These are phyloP conservation scores for Erodium moschatum DNA, from an alignment of 441 rosid genomes.

Conservation along the genomic window DNA sequence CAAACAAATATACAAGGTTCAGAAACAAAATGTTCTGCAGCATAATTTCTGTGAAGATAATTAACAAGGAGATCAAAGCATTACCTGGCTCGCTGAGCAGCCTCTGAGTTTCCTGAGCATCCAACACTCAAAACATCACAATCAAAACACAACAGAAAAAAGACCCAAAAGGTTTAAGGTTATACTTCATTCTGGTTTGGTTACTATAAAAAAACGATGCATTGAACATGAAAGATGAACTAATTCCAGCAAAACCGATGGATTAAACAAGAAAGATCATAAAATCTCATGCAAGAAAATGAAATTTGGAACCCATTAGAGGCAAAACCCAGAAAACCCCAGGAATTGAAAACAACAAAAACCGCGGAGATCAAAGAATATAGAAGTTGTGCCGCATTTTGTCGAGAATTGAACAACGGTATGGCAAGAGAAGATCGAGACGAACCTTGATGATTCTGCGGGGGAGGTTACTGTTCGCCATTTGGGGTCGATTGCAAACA, in stretches of 20 bases:
- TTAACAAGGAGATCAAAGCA: constrained; percentile 8
- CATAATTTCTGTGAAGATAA: neutral
- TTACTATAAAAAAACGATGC: neutral
- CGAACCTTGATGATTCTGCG: neutral
- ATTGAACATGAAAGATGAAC: neutral
- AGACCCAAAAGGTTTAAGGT: neutral
- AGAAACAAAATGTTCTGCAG: neutral
- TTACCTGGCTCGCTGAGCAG: constrained; percentile 95
- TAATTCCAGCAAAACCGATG: neutral
- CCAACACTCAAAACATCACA: neutral
- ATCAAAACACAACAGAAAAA: neutral
- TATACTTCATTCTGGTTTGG: neutral
- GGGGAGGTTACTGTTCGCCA: constrained; percentile 1
- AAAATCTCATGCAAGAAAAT: neutral
- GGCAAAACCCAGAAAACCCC: neutral
- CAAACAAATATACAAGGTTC: neutral
- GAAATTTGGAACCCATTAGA: neutral
- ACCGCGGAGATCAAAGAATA: neutral
- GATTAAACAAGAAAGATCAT: neutral
- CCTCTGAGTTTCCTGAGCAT: constrained; percentile 81
- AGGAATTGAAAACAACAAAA: neutral
- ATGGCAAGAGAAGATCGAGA: neutral
- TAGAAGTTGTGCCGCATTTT: neutral
- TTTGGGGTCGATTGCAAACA: neutral
- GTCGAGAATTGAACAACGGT: neutral